Base-by-base conservation (phyloP, 2,329 filamentous ascomycete genomes). In the Nemania sp. region DNA sequence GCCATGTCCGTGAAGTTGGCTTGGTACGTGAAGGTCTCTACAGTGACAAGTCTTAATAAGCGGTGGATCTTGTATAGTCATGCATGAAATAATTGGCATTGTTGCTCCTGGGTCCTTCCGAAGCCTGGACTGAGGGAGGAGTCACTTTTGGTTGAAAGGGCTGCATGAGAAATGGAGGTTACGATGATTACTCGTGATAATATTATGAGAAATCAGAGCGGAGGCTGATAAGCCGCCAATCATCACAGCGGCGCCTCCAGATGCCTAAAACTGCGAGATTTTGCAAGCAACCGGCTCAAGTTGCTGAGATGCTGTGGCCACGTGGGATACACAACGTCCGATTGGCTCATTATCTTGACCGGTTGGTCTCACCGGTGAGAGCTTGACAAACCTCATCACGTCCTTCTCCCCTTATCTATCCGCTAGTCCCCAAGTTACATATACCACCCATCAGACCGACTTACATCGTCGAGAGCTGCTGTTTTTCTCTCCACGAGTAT, bases 291-390 rank as follows among this genome's bases (percentile, higher is more conserved):
- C 32, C 32, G 13, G 29, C 17, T 29, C n/a, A 20, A 18, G 29
- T 20, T 21, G 49, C 42, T 11, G 12, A 43, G 15, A 32, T 29
- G n/a, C n/a, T n/a, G n/a, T 47, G 15, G 21, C 13, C 50, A 43
- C n/a, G 49, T 52, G 37, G 37, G 37, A 52, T 42, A 32, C 32
- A 20, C 29, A 18, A 34, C 48, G 12, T 35, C 35, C 25, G 29
- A 59, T 54, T 59, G 29, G 57, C 18, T 29, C 39, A 18, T 9
- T 7, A 9, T 42, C 35, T 52, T 52, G 34, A 50, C 34, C 34
- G 32, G 20, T 17, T 12, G 18, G 17, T 29, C 48, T 40, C 12
- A 29, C 34, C 12, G 20, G 20, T 51, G 35, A 51, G 7, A n/a
- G 48, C n/a, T 20, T 9, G 18, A 48, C 10, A 13, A 11, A 9